These are phyloP conservation scores for Sarocladium strictum DNA, from an alignment of 2,329 filamentous ascomycete genomes.

Conservation along the genomic window DNA sequence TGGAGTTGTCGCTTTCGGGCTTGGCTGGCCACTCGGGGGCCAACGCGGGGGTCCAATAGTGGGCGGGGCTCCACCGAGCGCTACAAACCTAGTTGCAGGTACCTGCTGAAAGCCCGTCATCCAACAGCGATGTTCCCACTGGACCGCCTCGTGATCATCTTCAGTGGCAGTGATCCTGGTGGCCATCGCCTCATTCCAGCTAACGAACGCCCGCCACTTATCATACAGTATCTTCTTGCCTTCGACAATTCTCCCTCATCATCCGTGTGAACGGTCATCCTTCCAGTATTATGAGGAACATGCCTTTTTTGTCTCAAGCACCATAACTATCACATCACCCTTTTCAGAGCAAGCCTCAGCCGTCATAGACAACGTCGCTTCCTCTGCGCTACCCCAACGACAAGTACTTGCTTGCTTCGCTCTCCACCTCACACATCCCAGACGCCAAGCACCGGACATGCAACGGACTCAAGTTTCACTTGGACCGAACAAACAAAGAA, in stretches of 20 bases:
- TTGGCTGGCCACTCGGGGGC: not conserved
- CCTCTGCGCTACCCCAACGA: not conserved
- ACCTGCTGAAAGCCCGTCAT: not conserved
- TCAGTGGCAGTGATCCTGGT: not conserved
- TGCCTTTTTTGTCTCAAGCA: no score
- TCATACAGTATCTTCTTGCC: no score
- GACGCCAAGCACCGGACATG: conserved; percentile 4
- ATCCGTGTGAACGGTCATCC: not conserved
- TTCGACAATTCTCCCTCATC: not conserved
- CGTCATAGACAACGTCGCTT: not conserved
- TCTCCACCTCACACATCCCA: conserved; percentile 3
- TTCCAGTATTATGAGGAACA: not conserved
- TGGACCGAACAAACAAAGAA: not conserved
- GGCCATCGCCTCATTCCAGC: not conserved
- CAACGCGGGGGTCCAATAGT: not conserved
- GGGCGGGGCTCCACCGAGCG: not conserved
- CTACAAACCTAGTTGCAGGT: not conserved
- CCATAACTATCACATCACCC: no score
- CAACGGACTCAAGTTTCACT: conserved; percentile 2
- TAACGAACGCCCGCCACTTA: not conserved
- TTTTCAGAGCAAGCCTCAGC: not conserved
- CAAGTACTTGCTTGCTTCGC: not conserved
- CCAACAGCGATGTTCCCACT: not conserved
- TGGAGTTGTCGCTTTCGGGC: not conserved
- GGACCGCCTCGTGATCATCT: not conserved